Conservation (phyloP, 2,329 filamentous ascomycete genomes). For the Tricladium varicosporioides region DNA sequence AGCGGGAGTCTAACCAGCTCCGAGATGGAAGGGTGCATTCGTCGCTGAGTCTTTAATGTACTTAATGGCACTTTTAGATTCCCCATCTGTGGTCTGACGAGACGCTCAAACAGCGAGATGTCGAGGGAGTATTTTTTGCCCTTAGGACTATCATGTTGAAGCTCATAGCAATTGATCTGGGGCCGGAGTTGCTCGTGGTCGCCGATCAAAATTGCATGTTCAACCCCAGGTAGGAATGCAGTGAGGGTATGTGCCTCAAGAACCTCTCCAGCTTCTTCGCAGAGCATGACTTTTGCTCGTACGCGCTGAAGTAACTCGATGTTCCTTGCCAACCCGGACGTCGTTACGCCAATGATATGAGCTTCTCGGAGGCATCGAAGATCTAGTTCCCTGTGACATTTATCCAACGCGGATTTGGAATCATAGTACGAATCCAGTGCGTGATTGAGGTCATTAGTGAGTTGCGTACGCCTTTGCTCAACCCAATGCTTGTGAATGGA, state of each 20-base stretch:
- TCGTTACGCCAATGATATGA: slow-evolving; percentile 52
- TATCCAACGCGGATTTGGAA: slow-evolving; percentile 22
- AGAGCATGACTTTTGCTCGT: slow-evolving; percentile 38
- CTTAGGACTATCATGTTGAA: slow-evolving; percentile 18
- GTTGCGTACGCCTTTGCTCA: slow-evolving; percentile 15
- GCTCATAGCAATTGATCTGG: slow-evolving; percentile 24
- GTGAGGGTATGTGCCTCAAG: slow-evolving; percentile 32
- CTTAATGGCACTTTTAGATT: slow-evolving; percentile 31
- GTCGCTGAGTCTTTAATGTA: slow-evolving; percentile 55
- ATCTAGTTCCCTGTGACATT: slow-evolving; percentile 23
- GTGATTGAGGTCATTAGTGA: slow-evolving; percentile 21
- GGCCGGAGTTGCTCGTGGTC: slow-evolving; percentile 44
- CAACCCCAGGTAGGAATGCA: slow-evolving; percentile 36
- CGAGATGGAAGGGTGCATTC: slow-evolving; percentile 65
- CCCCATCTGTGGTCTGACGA: slow-evolving; percentile 36
- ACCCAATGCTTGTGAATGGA: slow-evolving; percentile 22
- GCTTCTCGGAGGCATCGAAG: slow-evolving; percentile 33
- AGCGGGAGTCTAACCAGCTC: slow-evolving; percentile 54
- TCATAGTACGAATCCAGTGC: slow-evolving; percentile 20
- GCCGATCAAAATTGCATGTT: slow-evolving; percentile 42
- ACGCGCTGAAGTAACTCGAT: slow-evolving; percentile 44
- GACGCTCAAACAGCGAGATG: slow-evolving; percentile 50
- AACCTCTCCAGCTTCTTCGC: slow-evolving; percentile 43
- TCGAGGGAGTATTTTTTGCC: slow-evolving; percentile 44
- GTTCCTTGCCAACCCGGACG: slow-evolving; percentile 47